Percentiles rank a stretch among this genome's conserved stretches.
Conservation (phyloP, 805 yeast genomes). For the Debaryomyces hansenii region DNA sequence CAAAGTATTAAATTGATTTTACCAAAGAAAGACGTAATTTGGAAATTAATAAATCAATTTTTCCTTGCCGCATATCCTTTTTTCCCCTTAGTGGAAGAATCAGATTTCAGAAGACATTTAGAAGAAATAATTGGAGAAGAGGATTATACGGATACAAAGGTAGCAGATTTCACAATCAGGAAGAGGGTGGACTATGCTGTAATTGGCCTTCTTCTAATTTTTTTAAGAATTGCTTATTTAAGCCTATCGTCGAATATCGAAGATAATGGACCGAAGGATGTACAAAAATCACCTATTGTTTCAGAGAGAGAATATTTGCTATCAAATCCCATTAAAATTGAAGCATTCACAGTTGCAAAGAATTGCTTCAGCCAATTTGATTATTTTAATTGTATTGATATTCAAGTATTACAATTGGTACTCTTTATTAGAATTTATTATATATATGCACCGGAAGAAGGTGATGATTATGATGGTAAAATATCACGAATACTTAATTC, state of each 20-base stretch:
- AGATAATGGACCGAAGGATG: neutral
- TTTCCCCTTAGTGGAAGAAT: slow-evolving; percentile 67
- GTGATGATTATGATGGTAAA: neutral
- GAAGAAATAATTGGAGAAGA: slow-evolving; percentile 45
- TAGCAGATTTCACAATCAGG: slow-evolving; percentile 24
- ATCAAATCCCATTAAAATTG: neutral
- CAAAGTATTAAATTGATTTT: slow-evolving; percentile 42
- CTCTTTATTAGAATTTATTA: slow-evolving; percentile 52
- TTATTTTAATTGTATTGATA: slow-evolving; percentile 44
- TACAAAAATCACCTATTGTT: no score
- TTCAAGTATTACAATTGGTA: slow-evolving; percentile 59
- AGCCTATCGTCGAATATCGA: slow-evolving; percentile 32
- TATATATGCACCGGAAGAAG: neutral
- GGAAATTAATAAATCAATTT: slow-evolving; percentile 58
- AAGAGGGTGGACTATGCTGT: slow-evolving; percentile 33
- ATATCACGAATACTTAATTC: neutral
- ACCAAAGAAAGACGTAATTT: slow-evolving; percentile 55
- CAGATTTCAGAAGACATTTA: slow-evolving; percentile 45
- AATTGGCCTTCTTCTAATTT: slow-evolving; percentile 32
- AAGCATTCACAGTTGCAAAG: neutral
- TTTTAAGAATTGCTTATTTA: slow-evolving; percentile 35
- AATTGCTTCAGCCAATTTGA: slow-evolving; percentile 48
- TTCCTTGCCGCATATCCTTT: slow-evolving; percentile 61
- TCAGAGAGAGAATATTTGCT: neutral
- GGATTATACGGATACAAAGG: slow-evolving; percentile 18